Base-by-base conservation (phyloP, 768 basidiomycete species). In the Crassisporium funariophilum region DNA sequence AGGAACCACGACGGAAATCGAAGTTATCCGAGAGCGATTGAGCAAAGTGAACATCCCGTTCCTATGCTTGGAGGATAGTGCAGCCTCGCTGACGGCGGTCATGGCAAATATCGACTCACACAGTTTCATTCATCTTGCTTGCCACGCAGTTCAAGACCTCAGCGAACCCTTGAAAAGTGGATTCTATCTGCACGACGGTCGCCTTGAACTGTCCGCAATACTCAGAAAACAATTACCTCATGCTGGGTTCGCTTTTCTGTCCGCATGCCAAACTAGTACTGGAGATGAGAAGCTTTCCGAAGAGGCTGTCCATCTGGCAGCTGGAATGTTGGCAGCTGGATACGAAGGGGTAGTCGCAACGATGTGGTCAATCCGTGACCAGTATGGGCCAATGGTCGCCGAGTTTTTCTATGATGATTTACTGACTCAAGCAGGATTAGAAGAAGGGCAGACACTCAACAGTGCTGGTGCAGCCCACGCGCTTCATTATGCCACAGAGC, bases 241-340 rank as follows among this genome's bases (percentile, higher is more conserved):
- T 22, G 46, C 57, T 10, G 58, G 61, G 19, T 53, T 73, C 24
- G 74, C 71, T 0, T 67, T 71, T 52, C 56, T 75, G 1, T 72
- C 73, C 0, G 72, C 74, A 0, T 74, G 74, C 41, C 61, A 74
- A 37, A 75, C 69, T 3, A 66, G 66, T 0, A 54, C 49, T 10
- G 65, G 70, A 0, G 59, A 61, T 15, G 44, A 55, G 19, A 46
- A 45, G 35, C 47, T 67, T 1, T 41, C 64, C 0, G 63, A 71
- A 7, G 72, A 75, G 40, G 64, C 62, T 0, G 59, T 73, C 4
- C 69, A 73, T 57, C 49, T 73, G 0, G 67, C 71, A 0, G 69
- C 70, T 0, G 71, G 70, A 3, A 71, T 73, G 70, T 50, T 69
- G 38, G 47, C 57, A 4, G 61, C 56, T n/a, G 62, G 62, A 10